Percentiles rank a stretch among this genome's conserved stretches.
These are phyloP conservation scores for Tricholoma saponaceum DNA, from an alignment of 768 basidiomycete species.

Conservation along the genomic window DNA sequence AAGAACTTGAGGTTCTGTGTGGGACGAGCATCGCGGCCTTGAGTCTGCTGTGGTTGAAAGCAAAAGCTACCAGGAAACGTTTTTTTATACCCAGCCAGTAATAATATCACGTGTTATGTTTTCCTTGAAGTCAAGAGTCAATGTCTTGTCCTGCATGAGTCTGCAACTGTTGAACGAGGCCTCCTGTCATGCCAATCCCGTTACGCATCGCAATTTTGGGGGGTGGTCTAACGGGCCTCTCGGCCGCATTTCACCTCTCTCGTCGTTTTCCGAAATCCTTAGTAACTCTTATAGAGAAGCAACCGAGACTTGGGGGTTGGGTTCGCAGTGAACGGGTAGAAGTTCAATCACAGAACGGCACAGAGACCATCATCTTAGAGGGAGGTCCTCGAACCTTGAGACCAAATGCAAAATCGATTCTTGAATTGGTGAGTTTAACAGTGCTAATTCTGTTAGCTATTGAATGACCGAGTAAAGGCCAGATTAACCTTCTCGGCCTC, in stretches of 20 bases:
- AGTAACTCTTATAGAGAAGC: constrained; percentile 69
- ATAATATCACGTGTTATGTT: too few species aligned
- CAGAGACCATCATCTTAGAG: constrained; percentile 62
- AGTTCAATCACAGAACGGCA: constrained; percentile 25
- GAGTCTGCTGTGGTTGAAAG: constrained; percentile 26
- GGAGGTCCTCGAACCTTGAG: constrained; percentile 84
- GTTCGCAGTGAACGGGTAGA: constrained; percentile 55
- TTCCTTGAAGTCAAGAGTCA: too few species aligned
- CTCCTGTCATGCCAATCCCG: constrained; percentile 8
- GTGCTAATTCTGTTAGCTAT: constrained; percentile 1
- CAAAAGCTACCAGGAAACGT: too few species aligned
- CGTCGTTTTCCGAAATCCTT: constrained; percentile 53
- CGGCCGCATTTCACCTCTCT: constrained; percentile 75
- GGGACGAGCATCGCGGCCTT: constrained; percentile 73
- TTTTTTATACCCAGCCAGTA: too few species aligned
- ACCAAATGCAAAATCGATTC: constrained; percentile 65
- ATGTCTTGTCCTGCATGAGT: too few species aligned
- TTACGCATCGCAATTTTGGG: constrained; percentile 65
- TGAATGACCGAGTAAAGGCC: constrained; percentile 12
- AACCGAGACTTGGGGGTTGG: constrained; percentile 81
- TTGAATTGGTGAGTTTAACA: constrained; percentile 66
- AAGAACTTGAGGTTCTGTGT: constrained; percentile 32
- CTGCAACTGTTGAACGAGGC: too few species aligned
- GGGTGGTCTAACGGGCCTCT: constrained; percentile 78
- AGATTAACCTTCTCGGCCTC: constrained; percentile 79